phyloP scores from a whole-genome alignment of 108 stramenopile species.

The Conticribra guillardii region DNA sequence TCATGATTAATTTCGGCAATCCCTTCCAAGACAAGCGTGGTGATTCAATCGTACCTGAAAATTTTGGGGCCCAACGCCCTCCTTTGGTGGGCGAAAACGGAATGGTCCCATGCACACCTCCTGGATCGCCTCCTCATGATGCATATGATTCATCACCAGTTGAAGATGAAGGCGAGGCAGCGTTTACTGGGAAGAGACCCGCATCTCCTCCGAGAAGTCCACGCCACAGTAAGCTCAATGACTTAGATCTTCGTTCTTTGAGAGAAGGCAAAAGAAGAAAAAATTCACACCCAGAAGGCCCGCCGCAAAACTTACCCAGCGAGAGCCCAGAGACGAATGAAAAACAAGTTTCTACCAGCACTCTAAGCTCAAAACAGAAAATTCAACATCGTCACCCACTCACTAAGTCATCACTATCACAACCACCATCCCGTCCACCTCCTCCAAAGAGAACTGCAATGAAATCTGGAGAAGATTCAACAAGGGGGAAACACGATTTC shows the following conservation, averaged over 20 bases:
- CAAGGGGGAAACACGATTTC: too few relatives aligned
- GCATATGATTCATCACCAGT: constrained; percentile 52
- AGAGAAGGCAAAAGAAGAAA: constrained; percentile 24
- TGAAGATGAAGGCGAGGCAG: constrained; percentile 81
- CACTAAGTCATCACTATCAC: constrained; percentile 1
- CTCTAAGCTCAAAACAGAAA: background rate
- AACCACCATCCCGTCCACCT: constrained; percentile 27
- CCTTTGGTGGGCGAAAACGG: constrained; percentile 35
- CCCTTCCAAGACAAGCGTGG: constrained; percentile 80
- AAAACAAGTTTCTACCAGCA: too few relatives aligned
- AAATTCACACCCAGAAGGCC: constrained; percentile 8
- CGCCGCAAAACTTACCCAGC: constrained; percentile 5
- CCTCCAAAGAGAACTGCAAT: constrained; percentile 19
- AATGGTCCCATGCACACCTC: constrained; percentile 56
- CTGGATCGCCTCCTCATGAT: constrained; percentile 81
- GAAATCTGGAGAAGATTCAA: too few relatives aligned
- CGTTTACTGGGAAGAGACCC: constrained; percentile 63
- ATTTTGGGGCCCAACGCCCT: constrained; percentile 63
- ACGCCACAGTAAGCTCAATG: constrained; percentile 8
- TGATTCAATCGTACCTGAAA: constrained; percentile 68
- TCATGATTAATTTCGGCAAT: constrained; percentile 82
- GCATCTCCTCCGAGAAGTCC: constrained; percentile 29
- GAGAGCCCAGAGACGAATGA: too few relatives aligned
- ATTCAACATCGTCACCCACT: background rate
- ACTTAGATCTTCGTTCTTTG: constrained; percentile 5